Conservation (phyloP, 352 stramenopile species). For the Phytophthora podocarpi region DNA sequence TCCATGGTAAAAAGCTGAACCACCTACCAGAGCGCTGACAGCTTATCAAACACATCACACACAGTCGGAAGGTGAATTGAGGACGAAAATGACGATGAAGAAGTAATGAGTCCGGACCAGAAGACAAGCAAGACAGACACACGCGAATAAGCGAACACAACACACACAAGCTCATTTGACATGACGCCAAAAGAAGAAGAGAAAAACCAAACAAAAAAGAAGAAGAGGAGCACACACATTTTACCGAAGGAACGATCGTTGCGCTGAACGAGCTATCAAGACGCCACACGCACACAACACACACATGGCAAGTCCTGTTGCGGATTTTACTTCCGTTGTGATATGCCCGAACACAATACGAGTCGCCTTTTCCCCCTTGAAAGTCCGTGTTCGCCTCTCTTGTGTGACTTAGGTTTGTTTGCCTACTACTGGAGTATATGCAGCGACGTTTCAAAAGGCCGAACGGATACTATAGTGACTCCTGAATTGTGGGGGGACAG, state of each 20-base stretch:
- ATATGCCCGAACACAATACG: constrained; percentile 29
- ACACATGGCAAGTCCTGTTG: constrained; percentile 18
- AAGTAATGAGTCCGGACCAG: constrained; percentile 18
- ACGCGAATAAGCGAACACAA: constrained; percentile 25
- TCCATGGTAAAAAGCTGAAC: neutral
- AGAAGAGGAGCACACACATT: constrained; percentile 13
- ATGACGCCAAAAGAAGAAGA: constrained; percentile 27
- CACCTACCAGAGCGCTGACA: neutral
- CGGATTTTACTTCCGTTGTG: constrained; percentile 11
- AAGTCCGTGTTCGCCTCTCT: constrained; percentile 7
- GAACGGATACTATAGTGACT: neutral
- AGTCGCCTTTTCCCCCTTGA: constrained; percentile 27
- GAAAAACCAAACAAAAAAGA: constrained; percentile 10
- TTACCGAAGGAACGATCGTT: constrained; percentile 6
- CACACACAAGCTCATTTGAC: constrained; percentile 23
- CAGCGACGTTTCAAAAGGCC: constrained; percentile 24
- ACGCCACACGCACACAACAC: constrained; percentile 33
- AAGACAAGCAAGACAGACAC: constrained; percentile 26
- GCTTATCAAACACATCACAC: constrained; percentile 20
- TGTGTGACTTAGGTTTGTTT: constrained; percentile 5
- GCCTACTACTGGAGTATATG: constrained; percentile 3
- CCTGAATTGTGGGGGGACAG: neutral
- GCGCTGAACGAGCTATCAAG: constrained; percentile 9
- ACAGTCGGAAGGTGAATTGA: constrained; percentile 21
- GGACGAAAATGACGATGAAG: constrained; percentile 9